phyloP scores from a whole-genome alignment of 371 early-diverging fungal species.

The Mucor velutinosus region DNA sequence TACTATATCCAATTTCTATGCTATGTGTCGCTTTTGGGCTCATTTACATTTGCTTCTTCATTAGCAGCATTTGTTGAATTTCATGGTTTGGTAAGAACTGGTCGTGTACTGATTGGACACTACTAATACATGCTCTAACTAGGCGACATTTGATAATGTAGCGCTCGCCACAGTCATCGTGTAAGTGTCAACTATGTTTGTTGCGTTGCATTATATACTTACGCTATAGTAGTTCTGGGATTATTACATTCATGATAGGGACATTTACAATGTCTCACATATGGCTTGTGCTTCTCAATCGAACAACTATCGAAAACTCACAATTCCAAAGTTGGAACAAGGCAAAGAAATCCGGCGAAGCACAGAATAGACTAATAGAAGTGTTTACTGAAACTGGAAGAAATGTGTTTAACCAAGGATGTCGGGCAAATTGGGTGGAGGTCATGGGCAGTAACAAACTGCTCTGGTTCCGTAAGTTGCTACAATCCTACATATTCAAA shows the following conservation, averaged over 20 bases:
- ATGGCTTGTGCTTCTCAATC: conserved; percentile 44
- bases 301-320: conserved; percentile 56
- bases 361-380: conserved; percentile 7
- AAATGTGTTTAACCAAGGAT: conserved; percentile 46
- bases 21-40: conserved; percentile 37
- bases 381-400: conserved; percentile 32
- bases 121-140: not conserved
- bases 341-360: conserved; percentile 5
- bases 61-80: conserved; percentile 33
- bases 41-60: conserved; percentile 38
- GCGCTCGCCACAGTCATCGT: conserved; percentile 29
- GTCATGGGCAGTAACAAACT: conserved; percentile 33
- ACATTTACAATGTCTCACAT: conserved; percentile 48
- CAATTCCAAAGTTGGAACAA: conserved; percentile 33
- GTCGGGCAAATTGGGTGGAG: conserved; percentile 31
- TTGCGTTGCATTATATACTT: not conserved
- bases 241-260: conserved; percentile 36
- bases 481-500: not conserved
- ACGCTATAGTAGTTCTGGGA: conserved; percentile 14
- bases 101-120: not conserved
- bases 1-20: conserved; percentile 55
- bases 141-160: conserved; percentile 28
- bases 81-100: conserved; percentile 25
- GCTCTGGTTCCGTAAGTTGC: conserved; percentile 39
- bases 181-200: conserved; percentile 19